Evolutionary conservation across 2,329 filamentous ascomycete genomes (phyloP), one percentile per base, ranked within the genome.

Genomic region (Xylaria sp.): DNA sequence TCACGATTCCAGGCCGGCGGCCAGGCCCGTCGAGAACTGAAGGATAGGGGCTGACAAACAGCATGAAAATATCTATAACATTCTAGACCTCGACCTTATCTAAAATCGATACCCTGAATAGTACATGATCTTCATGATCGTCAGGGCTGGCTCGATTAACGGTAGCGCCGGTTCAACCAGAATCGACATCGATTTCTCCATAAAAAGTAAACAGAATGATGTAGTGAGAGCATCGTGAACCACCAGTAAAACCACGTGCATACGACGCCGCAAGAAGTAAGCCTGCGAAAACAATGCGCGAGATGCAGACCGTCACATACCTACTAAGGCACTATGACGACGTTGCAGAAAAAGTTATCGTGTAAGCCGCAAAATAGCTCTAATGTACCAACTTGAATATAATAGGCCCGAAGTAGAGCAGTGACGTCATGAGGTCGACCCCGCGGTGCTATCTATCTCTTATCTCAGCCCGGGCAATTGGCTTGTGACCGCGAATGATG

Each of bases 321-420:
- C 31, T 56, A 38, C 51, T 38, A 38, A 38, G n/a, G 51, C 51
- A 38, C 31, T 38, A 56, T 56, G 51, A 56, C 51, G 51, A 56
- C 2, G 33, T 10, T 10, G 3, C 28, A 36, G 17, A 20, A 54
- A 28, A 13, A 36, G 31, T 56, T 56, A 38, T 33, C 31, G n/a
- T 56, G 31, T 56, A 20, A 38, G 33, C 23, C 15, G 31, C n/a
- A 38, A 56, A 56, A 53, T 38, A 38, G n/a, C 11, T 23, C 28
- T n/a, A 3, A 23, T n/a, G 17, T n/a, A 15, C 46, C 46, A 49
- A 28, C 23, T 28, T 28, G 11, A 26, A 53, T 36, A 1, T 38
- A 56, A 56, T 36, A 56, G 51, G 51, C 2, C 51, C 51, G 51
- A 38, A 56, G 9, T 11, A 6, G 4, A 36, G 33, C 20, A 17